phyloP scores from a whole-genome alignment of 768 basidiomycete genomes.

The Podaxis sp. region DNA sequence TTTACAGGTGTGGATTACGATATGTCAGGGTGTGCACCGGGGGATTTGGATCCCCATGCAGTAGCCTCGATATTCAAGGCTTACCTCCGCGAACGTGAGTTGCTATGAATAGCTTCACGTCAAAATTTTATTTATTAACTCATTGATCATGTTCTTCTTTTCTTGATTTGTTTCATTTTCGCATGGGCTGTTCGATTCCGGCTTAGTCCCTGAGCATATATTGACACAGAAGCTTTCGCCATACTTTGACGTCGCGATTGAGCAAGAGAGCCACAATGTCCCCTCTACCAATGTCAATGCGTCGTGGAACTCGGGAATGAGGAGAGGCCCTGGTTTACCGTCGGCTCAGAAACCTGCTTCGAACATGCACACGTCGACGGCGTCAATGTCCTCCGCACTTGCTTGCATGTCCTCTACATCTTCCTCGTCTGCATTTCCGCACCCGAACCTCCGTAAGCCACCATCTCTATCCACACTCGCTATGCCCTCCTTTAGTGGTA shows the following conservation, averaged over 20 bases:
- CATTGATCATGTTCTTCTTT: conserved; percentile 6
- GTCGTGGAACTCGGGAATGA: conserved; percentile 18
- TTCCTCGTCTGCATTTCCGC: not conserved
- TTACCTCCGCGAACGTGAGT: conserved; percentile 88
- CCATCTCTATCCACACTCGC: conserved; percentile 80
- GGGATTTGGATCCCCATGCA: conserved; percentile 92
- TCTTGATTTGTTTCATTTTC: not conserved
- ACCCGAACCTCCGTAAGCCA: conserved; percentile 56
- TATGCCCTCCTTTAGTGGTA: conserved; percentile 63
- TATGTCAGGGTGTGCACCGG: conserved; percentile 72
- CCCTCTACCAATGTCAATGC: conserved; percentile 1
- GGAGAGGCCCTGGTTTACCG: conserved; percentile 30
- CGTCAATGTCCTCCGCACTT: not conserved
- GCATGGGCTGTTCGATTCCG: not conserved
- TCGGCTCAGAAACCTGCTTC: conserved; percentile 36
- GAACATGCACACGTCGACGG: conserved; percentile 21
- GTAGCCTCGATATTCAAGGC: conserved; percentile 93
- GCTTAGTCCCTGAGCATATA: conserved; percentile 81
- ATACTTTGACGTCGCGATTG: conserved; percentile 78
- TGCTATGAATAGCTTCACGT: conserved; percentile 4
- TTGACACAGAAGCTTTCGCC: conserved; percentile 71
- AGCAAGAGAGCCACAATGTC: conserved; percentile 47
- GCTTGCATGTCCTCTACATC: not conserved
- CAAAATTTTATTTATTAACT: conserved; percentile 2
- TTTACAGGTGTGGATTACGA: conserved; percentile 83